Percentiles rank a stretch among this genome's conserved stretches.
Evolutionary conservation across 2,329 filamentous ascomycete genomes (phyloP).

Genomic region (Hymenoscyphus fructigenus): DNA sequence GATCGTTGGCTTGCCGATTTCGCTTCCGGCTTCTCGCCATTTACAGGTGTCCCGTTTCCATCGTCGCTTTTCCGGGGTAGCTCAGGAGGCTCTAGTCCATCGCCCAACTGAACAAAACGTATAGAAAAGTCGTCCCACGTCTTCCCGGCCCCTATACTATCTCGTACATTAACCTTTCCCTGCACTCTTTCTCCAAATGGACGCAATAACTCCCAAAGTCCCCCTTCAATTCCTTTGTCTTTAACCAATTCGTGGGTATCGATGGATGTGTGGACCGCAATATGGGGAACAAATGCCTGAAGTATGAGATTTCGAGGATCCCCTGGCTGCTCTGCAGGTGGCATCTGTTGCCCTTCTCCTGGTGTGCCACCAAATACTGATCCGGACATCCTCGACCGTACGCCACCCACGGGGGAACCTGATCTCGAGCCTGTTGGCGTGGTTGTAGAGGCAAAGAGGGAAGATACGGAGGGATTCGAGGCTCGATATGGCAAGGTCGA

Average conservation of each 20-base stretch:
- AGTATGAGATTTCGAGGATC: conserved; percentile 69
- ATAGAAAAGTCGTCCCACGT: conserved; percentile 88
- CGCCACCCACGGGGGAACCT: conserved; percentile 63
- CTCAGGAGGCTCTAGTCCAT: conserved; percentile 54
- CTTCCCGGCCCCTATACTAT: conserved; percentile 82
- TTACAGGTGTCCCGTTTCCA: conserved; percentile 23
- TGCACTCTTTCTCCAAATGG: conserved; percentile 88
- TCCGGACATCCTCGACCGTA: conserved; percentile 56
- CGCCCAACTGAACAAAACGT: conserved; percentile 73
- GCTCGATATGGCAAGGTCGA: conserved; percentile 53
- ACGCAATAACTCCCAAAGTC: conserved; percentile 80
- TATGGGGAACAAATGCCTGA: conserved; percentile 82
- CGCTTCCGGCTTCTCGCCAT: conserved; percentile 24
- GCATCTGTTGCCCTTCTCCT: conserved; percentile 35
- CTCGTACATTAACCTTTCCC: conserved; percentile 85
- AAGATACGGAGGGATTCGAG: conserved; percentile 57
- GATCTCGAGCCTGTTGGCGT: conserved; percentile 68
- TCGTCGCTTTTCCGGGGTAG: conserved; percentile 37
- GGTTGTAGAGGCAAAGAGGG: conserved; percentile 64
- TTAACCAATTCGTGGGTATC: conserved; percentile 79
- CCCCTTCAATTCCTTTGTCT: conserved; percentile 80
- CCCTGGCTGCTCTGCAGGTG: conserved; percentile 27
- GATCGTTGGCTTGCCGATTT: conserved; percentile 22
- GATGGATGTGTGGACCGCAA: conserved; percentile 81
- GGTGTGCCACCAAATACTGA: conserved; percentile 53